phyloP scores from a whole-genome alignment of 345 rosid genomes.

The Isatis tinctoria region DNA sequence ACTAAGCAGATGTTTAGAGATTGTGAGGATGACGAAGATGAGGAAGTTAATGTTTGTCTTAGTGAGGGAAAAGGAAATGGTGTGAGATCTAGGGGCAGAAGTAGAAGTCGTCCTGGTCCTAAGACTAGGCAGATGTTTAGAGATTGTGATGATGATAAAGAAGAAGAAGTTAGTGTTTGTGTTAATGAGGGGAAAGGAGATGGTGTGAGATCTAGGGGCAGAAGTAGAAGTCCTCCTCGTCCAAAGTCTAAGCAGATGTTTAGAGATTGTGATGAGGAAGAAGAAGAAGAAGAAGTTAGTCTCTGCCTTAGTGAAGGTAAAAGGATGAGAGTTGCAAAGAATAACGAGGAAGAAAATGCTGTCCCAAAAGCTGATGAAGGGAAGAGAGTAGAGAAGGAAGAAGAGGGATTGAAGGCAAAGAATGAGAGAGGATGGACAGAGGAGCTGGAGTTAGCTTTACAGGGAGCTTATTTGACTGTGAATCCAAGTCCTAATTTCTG shows the following conservation, averaged over 20 bases:
- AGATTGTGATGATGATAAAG: not conserved
- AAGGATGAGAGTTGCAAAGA: slow-evolving; percentile 10
- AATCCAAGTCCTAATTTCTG: slow-evolving; percentile 80
- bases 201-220: slow-evolving; percentile 10
- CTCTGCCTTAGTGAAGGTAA: slow-evolving; percentile 3
- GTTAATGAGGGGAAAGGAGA: slow-evolving; percentile 5
- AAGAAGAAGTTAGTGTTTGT: not conserved
- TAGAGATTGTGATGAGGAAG: not conserved
- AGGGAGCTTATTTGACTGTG: slow-evolving; percentile 61
- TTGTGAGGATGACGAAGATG: not conserved
- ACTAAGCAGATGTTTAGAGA: slow-evolving; percentile 6
- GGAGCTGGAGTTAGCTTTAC: slow-evolving; percentile 68
- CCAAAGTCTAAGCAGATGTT: slow-evolving; percentile 8
- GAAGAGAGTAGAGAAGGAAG: slow-evolving; percentile 5
- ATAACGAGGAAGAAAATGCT: not conserved
- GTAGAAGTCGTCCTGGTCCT: slow-evolving; percentile 15
- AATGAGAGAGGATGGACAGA: slow-evolving; percentile 55
- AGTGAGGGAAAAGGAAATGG: slow-evolving; percentile 12
- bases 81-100: slow-evolving; percentile 7
- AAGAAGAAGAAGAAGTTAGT: slow-evolving; percentile 16
- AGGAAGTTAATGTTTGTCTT: not conserved
- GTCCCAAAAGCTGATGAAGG: slow-evolving; percentile 13
- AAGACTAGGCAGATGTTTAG: slow-evolving; percentile 5
- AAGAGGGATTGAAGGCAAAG: slow-evolving; percentile 20
- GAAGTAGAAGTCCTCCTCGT: slow-evolving; percentile 14